A percentile compares a stretch with the other conserved stretches of the same genome.
These are phyloP conservation scores for Quercus engelmannii DNA, from an alignment of 306 rosid genomes.

Conservation along the genomic window DNA sequence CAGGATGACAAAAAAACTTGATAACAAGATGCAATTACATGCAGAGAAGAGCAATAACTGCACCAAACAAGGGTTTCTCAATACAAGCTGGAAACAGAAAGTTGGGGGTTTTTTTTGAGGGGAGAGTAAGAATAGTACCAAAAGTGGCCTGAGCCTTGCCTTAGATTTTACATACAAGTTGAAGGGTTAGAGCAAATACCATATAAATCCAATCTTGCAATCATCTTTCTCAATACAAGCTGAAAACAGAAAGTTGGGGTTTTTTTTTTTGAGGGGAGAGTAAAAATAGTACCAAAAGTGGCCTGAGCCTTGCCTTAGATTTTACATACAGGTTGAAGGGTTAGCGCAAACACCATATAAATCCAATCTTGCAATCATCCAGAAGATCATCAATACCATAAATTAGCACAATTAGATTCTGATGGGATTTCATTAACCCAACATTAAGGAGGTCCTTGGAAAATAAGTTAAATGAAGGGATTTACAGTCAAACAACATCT, in stretches of 20 bases:
- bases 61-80: background rate
- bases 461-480: background rate
- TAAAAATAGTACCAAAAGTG: background rate
- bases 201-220: background rate
- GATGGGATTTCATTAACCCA: background rate
- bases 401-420: background rate
- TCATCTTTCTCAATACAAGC: background rate
- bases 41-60: background rate
- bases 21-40: background rate
- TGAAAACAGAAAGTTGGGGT: background rate
- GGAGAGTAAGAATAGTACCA: background rate
- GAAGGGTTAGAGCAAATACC: background rate
- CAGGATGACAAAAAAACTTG: background rate
- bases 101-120: background rate
- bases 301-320: background rate
- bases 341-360: background rate
- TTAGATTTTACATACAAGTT: background rate
- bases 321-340: background rate
- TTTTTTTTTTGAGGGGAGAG: background rate
- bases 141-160: background rate
- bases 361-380: background rate
- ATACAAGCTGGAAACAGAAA: background rate
- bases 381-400: background rate
- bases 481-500: background rate
- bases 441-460: background rate